Base-by-base conservation (phyloP, 2,329 filamentous ascomycete species). In the Penicillium brevicompactum region DNA sequence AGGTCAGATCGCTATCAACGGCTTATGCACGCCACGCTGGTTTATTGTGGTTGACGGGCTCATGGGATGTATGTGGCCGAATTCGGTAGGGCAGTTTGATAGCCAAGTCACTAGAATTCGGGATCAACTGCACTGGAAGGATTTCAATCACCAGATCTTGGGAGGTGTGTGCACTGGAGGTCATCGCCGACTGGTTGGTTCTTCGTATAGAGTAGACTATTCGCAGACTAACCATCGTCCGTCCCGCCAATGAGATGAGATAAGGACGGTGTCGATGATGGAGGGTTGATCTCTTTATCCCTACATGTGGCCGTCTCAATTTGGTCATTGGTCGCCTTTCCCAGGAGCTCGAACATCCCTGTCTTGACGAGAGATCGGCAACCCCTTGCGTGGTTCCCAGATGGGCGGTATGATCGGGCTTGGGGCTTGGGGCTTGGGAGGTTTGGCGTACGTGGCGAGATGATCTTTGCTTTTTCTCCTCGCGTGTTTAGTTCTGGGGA, bases 321-420 rank as follows among this genome's bases (percentile, higher is more conserved):
- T n/a, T 21, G 48, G 48, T 27, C 14, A n/a, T 51, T 14, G 21
- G 21, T 18, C 1, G 13, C 18, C 10, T 30, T 21, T 8, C 22
- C 22, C 21, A 13, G n/a, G 21, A 10, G 9, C 27, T 24, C 8
- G 34, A 4, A 24, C 30, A 55, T 59, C 47, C 58, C 60, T 59
- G 53, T 50, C 22, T 43, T 40, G 3, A 48, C 18, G 32, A 14
- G 10, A 7, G 56, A 54, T 57, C 49, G 44, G 49, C 56, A 21
- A 4, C 49, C 59, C 61, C 61, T 63, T 63, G 59, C 61, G 57
- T 60, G 21, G 34, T 30, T 54, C 53, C 51, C 50, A 49, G 34
- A 10, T 38, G 54, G 47, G 44, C 46, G 55, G 55, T 44, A 49
- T 49, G 40, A 32, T 47, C 5, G 50, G 43, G 40, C 14, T 46